Evolutionary conservation across 495 filamentous ascomycete genomes (phyloP), one percentile per base, ranked within the genome.

Genomic region (Aspergillus wentii): DNA sequence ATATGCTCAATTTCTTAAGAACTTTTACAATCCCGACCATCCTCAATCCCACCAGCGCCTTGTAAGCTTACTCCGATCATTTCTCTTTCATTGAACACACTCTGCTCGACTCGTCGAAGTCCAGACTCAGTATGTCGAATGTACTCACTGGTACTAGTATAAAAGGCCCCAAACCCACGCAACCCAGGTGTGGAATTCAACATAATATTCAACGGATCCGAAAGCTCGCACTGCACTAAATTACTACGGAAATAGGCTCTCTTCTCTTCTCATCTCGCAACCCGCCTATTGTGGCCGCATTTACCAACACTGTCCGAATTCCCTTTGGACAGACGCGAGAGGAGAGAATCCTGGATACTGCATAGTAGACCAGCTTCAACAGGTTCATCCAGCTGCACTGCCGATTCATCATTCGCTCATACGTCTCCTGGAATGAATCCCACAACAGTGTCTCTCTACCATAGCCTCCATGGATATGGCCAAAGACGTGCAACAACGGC

Each of bases 401-500:
- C 22, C 66, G 51, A 10, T 54, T 52, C 68, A 52, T 62, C 7
- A 80, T 59, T 18, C 61, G 49, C 58, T 85, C 82, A 61, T 80
- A 85, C 1, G 64, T 61, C 27, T 40, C 48, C 52, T 88, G 81
- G 33, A 69, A 75, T 29, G 76, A 60, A 56, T 88, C 82, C 73
- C 77, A 89, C 54, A 71, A 78, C 2, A 80, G 59, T 3, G 69
- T 49, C 48, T 84, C 74, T 20, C 57, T 49, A 0, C 72, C 72
- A 28, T 64, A 52, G 4, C 56, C 69, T 17, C 51, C 77, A 62
- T 94, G 88, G 1, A 88, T 69, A 57, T 94, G 88, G 8, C 86
- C 88, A 61, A 88, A 90, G 15, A 91, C 66, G 61, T 94, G 87
- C 14, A 92, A 16, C 20, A 35, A 38, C 10, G 71, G 69, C 29